A percentile compares a stretch with the other conserved stretches of the same genome.
Evolutionary conservation across 2,329 filamentous ascomycete genomes (phyloP).

Genomic region (Colletotrichum siamense): DNA sequence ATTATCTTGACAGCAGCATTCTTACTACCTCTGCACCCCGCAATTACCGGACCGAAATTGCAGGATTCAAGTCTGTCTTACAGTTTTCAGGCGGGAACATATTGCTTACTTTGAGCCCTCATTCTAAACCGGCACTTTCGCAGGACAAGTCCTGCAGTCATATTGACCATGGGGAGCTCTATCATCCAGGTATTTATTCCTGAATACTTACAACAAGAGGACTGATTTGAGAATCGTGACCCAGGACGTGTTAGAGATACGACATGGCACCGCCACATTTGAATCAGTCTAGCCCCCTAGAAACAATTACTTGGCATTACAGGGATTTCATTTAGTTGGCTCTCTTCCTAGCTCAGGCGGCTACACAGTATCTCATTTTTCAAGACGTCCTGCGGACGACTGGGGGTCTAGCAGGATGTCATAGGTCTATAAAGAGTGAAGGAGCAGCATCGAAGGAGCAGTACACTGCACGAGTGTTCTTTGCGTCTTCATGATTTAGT

Average conservation of each 20-base stretch:
- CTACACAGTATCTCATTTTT: background rate
- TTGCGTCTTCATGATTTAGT: no score
- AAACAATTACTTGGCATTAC: no score
- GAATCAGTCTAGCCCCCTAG: no score
- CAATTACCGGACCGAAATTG: rapidly evolving
- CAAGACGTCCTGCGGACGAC: background rate
- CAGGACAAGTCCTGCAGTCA: no score
- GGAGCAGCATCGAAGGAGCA: no score
- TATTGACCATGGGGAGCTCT: no score
- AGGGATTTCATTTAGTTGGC: rapidly evolving
- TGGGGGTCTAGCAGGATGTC: rapidly evolving
- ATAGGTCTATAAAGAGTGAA: background rate
- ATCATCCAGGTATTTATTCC: rapidly evolving
- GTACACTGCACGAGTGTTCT: no score
- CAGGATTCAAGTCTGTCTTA: background rate
- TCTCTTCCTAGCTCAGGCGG: background rate
- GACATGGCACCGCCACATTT: no score
- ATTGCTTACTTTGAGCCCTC: no score
- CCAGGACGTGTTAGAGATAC: background rate
- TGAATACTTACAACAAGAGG: background rate
- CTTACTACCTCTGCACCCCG: rapidly evolving
- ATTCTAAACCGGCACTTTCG: no score
- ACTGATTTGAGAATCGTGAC: background rate
- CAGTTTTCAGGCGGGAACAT: background rate
- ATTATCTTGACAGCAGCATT: rapidly evolving